phyloP scores from a whole-genome alignment of 129 eudicot species.

The Saussurea involucrata region DNA sequence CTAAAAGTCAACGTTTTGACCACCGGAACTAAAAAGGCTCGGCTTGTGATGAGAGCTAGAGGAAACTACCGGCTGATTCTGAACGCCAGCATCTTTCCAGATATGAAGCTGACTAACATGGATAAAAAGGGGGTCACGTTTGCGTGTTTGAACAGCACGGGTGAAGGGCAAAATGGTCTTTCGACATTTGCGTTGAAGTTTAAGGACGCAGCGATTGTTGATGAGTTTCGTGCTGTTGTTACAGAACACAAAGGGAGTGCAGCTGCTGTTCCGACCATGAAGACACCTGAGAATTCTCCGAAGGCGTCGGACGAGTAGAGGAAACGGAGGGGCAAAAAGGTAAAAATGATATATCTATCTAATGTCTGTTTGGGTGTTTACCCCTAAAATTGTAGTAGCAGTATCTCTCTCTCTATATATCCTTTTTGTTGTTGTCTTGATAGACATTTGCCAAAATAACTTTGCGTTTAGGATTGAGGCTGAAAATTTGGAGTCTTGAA shows the following conservation, averaged over 20 bases:
- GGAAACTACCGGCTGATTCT: constrained; percentile 79
- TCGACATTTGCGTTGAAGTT: constrained; percentile 84
- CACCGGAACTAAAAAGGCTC: constrained; percentile 53
- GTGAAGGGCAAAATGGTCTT: constrained; percentile 65
- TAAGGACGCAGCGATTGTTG: constrained; percentile 62
- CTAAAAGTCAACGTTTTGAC: constrained; percentile 66
- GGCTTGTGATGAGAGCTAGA: constrained; percentile 85
- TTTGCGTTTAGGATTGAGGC: constrained; percentile 13
- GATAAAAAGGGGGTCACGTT: constrained; percentile 89
- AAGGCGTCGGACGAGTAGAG: constrained; percentile 49
- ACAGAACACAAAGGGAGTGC: constrained; percentile 49
- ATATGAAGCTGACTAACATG: constrained; percentile 91
- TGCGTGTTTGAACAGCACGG: constrained; percentile 72
- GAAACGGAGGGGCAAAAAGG: background rate
- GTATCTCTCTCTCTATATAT: background rate
- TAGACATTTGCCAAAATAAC: constrained; percentile 18
- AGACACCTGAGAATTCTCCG: constrained; percentile 84
- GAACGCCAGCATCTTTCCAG: constrained; percentile 74
- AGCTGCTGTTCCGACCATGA: constrained; percentile 22
- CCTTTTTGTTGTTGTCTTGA: constrained; percentile 15
- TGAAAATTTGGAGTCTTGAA: background rate
- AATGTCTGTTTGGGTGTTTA: background rate
- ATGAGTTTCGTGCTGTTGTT: constrained; percentile 55
- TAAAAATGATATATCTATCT: background rate
- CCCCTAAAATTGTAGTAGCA: background rate